Evolutionary conservation across 169 alveolate genomes (phyloP), one percentile per base, ranked within the genome.

Genomic region (Cryptosporidium tyzzeri): DNA sequence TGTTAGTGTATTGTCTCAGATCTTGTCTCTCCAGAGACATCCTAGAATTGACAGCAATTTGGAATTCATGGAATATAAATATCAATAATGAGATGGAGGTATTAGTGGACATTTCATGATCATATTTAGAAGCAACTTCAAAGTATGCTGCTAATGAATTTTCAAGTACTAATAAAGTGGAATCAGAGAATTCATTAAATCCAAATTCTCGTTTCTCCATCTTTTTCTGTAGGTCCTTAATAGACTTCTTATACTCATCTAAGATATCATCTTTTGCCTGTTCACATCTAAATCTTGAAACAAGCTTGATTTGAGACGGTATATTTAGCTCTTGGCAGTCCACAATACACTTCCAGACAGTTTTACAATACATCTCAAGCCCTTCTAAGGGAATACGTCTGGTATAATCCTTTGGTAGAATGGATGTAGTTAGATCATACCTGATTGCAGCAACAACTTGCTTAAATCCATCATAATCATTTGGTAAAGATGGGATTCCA

Each of bases 331-430:
- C 89, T 48, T 80, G 69, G 16, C 89, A 80, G 0, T 80, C 48
- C 10, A 80, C 89, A 18, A 80, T 80, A 31, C 73, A 59, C 2
- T 80, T 92, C 94, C 94, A 92, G 35, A 92, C 75, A 6, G 85
- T 53, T 5, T 48, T 84, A 29, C 93, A 86, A 74, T 95, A 96
- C 62, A 85, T 92, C 21, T 93, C 94, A 89, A 94, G 94, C 44
- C 98, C 97, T 67, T 96, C 98, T 1, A 96, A 91, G 3, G 98
- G 98, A 23, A 96, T 94, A 45, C 70, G 59, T 70, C 97, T 85
- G 3, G 96, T 93, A 91, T 96, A 96, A 23, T 80, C 59, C 10
- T 44, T 23, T 61, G 89, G 89, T 8, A 80, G 67, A 45, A 65
- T 80, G 3, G 21, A 29, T 10, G 21, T n/a, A 16, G 26, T 5